Evolutionary conservation across 225 moss, liverwort and hornwort genomes (phyloP), one percentile per base, ranked within the genome.

Genomic region (Takakia lepidozioides): DNA sequence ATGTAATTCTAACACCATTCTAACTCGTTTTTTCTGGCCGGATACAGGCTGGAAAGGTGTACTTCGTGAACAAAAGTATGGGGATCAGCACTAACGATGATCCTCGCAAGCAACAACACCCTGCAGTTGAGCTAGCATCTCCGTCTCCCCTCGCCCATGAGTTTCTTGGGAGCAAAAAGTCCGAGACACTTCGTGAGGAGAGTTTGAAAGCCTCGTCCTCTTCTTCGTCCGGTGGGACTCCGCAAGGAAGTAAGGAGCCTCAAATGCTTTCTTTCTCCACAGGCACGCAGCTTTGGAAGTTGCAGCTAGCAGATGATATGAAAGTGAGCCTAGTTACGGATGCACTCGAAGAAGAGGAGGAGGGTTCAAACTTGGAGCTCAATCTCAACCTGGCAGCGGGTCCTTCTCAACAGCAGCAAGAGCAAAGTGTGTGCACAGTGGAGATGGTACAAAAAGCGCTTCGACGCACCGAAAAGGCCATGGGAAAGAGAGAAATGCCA

Each of bases 91-190:
- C 72, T 0, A 18, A 39, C 29, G 50, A 34, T 11, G 56, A 76
- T 61, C 45, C 80, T 4, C 65, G 73, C 2, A 76, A 73, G 55
- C 49, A 48, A 29, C 75, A 55, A 5, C 57, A 4, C 6, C 16
- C 10, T 5, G 15, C 34, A 21, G 17, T 13, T 15, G 43, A 19
- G 10, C 17, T 18, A 26, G 22, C 34, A 4, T 30, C 63, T 3
- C 35, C 38, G 8, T 14, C 52, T 19, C 57, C 63, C 0, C 60
- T 53, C 1, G 60, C 74, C n/a, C 76, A 70, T 53, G 81, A 85
- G 55, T 85, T 85, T 46, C 59, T 85, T 1, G 73, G 68, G 2
- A 85, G 76, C 59, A 85, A 81, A 67, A 67, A 62, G 44, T 71
- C 70, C 3, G 84, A 84, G 52, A 81, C 73, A 0, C 58, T 66